Conservation (phyloP, 164 flowering plant species). For the Tetracentron sinense region DNA sequence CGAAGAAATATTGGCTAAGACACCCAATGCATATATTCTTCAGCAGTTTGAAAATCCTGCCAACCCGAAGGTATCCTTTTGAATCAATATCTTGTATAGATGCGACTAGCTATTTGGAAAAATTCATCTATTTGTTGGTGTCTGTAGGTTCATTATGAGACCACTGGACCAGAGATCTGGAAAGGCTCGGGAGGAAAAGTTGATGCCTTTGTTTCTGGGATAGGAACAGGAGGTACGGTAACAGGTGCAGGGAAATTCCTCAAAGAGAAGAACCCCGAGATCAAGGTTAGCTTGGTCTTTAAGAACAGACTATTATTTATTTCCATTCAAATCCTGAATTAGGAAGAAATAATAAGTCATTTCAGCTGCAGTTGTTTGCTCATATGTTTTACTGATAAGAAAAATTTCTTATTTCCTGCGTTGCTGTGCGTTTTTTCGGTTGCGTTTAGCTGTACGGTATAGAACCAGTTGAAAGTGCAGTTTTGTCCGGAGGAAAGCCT, state of each 20-base stretch:
- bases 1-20: conserved; percentile 30
- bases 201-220: conserved; percentile 33
- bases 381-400: neutral
- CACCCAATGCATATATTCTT: conserved; percentile 35
- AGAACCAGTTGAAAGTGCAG: conserved; percentile 56
- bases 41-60: conserved; percentile 41
- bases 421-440: neutral
- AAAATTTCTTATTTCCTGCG: neutral
- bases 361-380: neutral
- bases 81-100: too few species aligned
- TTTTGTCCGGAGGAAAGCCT: conserved; percentile 49
- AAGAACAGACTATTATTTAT: too few species aligned
- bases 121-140: neutral
- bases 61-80: conserved; percentile 37
- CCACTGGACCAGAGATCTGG: conserved; percentile 45
- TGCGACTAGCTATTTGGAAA: neutral
- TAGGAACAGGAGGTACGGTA: conserved; percentile 40
- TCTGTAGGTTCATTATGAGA: conserved; percentile 36
- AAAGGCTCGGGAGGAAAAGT: conserved; percentile 32
- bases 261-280: conserved; percentile 32
- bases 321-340: too few species aligned
- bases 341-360: neutral
- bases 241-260: conserved; percentile 35
- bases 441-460: conserved; percentile 43
- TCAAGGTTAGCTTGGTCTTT: conserved; percentile 27